These are phyloP conservation scores for Sparassis latifolia DNA, from an alignment of 1,284 basidiomycete species.

Conservation along the genomic window DNA sequence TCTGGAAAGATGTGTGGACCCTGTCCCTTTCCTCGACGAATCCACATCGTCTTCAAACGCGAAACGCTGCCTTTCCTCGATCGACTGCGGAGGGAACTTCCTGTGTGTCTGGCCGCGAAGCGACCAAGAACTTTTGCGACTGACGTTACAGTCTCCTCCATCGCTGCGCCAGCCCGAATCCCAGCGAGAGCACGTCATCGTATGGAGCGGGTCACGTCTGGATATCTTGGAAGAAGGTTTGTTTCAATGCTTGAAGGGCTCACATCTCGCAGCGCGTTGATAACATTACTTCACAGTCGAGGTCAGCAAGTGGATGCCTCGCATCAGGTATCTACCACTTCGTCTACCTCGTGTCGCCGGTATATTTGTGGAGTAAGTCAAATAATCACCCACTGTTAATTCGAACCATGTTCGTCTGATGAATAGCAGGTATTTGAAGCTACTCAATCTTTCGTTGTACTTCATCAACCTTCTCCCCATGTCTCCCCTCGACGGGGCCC, in stretches of 20 bases:
- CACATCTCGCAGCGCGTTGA: not conserved
- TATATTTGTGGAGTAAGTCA: conserved; percentile 42
- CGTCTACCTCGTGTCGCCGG: conserved; percentile 31
- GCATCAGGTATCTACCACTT: conserved; percentile 38
- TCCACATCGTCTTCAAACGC: conserved; percentile 8
- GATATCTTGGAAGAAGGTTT: conserved; percentile 69
- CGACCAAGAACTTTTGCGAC: conserved; percentile 42
- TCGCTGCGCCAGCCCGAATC: conserved; percentile 7
- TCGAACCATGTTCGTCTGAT: not conserved
- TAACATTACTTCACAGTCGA: conserved; percentile 36
- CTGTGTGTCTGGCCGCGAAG: conserved; percentile 42
- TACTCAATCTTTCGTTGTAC: conserved; percentile 61
- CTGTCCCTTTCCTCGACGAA: conserved; percentile 41
- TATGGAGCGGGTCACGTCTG: conserved; percentile 64
- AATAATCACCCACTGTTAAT: conserved; percentile 2
- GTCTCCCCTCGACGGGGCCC: conserved; percentile 53
- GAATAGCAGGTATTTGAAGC: conserved; percentile 48
- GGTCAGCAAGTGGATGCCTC: conserved; percentile 42
- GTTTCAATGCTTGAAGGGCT: conserved; percentile 5
- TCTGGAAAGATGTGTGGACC: conserved; percentile 43
- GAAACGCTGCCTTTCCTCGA: conserved; percentile 27
- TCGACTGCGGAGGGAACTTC: conserved; percentile 30
- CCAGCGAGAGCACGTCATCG: conserved; percentile 28
- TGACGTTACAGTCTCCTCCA: conserved; percentile 27
- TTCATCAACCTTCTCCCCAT: conserved; percentile 70